Percentiles rank a stretch among this genome's conserved stretches.
These are phyloP conservation scores for Fusarium bactridioides DNA, from an alignment of 2,329 filamentous ascomycete genomes.

Conservation along the genomic window DNA sequence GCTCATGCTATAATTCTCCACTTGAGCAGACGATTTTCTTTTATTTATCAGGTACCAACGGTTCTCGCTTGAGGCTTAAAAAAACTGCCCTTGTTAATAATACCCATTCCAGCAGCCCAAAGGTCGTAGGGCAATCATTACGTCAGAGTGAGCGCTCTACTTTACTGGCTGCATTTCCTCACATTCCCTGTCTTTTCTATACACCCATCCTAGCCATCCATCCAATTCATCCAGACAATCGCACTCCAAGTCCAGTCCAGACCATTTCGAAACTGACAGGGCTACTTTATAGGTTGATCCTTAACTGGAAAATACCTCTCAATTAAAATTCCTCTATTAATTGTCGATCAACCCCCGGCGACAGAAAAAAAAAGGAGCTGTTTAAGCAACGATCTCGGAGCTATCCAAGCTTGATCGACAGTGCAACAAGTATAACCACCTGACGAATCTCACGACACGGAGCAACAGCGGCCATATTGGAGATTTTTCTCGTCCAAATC, in stretches of 20 bases:
- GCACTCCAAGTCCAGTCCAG: slow-evolving; percentile 10
- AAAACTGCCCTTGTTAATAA: slow-evolving; percentile 7
- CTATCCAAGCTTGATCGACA: slow-evolving; percentile 36
- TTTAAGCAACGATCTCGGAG: slow-evolving; percentile 33
- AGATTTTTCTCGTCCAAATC: slow-evolving; percentile 29
- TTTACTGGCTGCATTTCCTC: slow-evolving; percentile 27
- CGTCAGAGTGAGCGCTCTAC: slow-evolving; percentile 34
- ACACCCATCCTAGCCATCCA: not conserved
- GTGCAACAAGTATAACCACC: slow-evolving; percentile 31
- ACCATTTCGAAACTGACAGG: slow-evolving; percentile 22
- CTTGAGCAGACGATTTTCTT: slow-evolving; percentile 11
- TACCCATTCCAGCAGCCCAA: slow-evolving; percentile 11
- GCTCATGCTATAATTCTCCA: slow-evolving; percentile 19
- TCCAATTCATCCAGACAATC: slow-evolving; percentile 15
- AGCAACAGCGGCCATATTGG: slow-evolving; percentile 26
- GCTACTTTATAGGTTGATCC: slow-evolving; percentile 19
- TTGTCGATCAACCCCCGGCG: slow-evolving; percentile 1
- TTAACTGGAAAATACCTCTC: slow-evolving; percentile 17
- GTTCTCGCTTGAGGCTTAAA: slow-evolving; percentile 29
- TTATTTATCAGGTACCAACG: slow-evolving; percentile 28
- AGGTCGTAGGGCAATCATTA: slow-evolving; percentile 30
- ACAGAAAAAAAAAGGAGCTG: slow-evolving; percentile 7
- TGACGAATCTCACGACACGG: slow-evolving; percentile 39
- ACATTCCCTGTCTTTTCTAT: slow-evolving; percentile 28
- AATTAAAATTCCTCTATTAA: not conserved